These are phyloP conservation scores for Saussurea involucrata DNA, from an alignment of 129 eudicot species.

Conservation along the genomic window DNA sequence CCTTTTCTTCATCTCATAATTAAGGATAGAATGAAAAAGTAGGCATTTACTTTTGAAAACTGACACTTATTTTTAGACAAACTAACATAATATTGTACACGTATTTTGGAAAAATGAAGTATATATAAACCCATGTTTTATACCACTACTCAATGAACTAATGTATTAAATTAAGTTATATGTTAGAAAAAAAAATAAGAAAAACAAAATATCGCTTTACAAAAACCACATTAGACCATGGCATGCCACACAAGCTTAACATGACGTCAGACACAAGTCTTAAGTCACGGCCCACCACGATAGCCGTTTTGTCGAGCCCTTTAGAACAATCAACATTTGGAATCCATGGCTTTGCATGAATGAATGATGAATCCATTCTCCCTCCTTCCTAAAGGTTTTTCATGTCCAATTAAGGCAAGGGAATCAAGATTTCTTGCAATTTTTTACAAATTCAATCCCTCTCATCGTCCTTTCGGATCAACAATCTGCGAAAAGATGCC, in stretches of 20 bases:
- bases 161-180: background rate
- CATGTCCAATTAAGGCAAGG: background rate
- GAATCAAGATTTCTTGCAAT: background rate
- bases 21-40: no score
- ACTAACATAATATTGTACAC: no score
- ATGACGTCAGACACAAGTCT: no score
- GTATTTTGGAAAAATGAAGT: no score
- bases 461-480: conserved; percentile 58
- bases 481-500: conserved; percentile 57
- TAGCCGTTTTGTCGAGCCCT: background rate
- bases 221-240: background rate
- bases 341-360: background rate
- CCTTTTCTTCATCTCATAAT: no score
- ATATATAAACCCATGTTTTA: no score
- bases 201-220: background rate
- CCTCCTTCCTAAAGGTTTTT: background rate
- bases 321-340: background rate
- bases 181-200: background rate
- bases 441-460: no score
- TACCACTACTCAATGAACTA: no score
- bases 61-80: no score
- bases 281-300: background rate
- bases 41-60: no score
- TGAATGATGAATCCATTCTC: background rate
- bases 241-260: background rate